Evolutionary conservation across 768 basidiomycete species (phyloP), one percentile per base, ranked within the genome.

Genomic region (Neoboletus magnificus): DNA sequence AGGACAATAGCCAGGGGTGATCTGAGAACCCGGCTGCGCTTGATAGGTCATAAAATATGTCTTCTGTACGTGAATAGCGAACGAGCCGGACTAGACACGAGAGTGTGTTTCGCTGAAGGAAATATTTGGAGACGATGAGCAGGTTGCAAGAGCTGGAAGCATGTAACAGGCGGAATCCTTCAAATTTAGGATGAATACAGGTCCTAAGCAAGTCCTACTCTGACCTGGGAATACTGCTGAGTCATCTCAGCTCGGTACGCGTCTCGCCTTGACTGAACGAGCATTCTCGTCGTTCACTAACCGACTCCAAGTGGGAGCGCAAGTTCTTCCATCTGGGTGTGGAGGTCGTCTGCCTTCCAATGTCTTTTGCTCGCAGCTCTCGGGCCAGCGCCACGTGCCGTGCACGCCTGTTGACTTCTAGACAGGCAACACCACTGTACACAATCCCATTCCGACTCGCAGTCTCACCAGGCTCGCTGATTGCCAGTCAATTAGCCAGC

Each of bases 291-390:
- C 42, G 52, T 50, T 54, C 49, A 30, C 29, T 48, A 16, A 44
- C 39, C 37, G 27, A 36, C 44, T 37, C 47, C 39, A 18, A 46
- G 9, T 25, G 32, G 35, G 32, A 41, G 46, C 41, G 48, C 44
- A 43, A 35, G 50, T 45, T 32, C 20, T 52, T 47, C 13, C 16
- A 32, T 29, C 49, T 57, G 51, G 62, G 57, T 36, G 58, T 41
- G 68, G 40, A 60, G 65, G 60, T 59, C 43, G 27, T 51, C 42
- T 45, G n/a, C 55, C 56, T 53, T 59, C 51, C 42, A 54, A 71
- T 71, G 69, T 32, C 62, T 25, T 57, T 69, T n/a, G 40, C 59
- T 59, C 65, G 59, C 13, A 42, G 45, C 13, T 56, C 65, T 57
- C 55, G 62, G 46, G 60, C 62, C 25, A 54, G 37, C 40, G 36